These are phyloP conservation scores for Penicillium roqueforti DNA, from an alignment of 495 filamentous ascomycete species.

Conservation along the genomic window DNA sequence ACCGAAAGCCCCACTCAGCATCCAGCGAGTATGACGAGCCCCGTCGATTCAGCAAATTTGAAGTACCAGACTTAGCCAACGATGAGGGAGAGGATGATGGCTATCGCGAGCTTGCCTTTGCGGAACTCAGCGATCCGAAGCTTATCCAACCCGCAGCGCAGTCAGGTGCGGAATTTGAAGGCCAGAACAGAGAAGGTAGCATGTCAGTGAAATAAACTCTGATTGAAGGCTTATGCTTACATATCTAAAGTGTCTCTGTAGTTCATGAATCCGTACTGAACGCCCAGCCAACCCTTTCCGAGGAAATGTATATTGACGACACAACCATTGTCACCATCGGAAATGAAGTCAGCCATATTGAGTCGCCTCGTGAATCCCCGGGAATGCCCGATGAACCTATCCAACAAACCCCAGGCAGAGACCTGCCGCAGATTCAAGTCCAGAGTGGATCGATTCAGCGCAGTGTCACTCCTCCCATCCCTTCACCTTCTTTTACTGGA, in stretches of 20 bases:
- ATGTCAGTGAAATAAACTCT: slow-evolving; percentile 43
- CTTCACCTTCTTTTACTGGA: slow-evolving; percentile 25
- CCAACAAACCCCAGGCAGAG: slow-evolving; percentile 12
- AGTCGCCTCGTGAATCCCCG: slow-evolving; percentile 10
- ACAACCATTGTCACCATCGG: slow-evolving; percentile 22
- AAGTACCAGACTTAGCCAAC: slow-evolving; percentile 57
- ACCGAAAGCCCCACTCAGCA: slow-evolving; percentile 50
- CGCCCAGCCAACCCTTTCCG: slow-evolving; percentile 1
- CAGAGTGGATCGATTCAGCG: slow-evolving; percentile 11
- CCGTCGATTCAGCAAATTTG: slow-evolving; percentile 60
- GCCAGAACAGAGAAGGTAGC: slow-evolving; percentile 29
- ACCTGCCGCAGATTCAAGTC: slow-evolving; percentile 4
- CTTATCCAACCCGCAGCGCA: slow-evolving; percentile 44
- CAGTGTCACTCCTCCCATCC: slow-evolving; percentile 16
- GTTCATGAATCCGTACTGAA: slow-evolving; percentile 26
- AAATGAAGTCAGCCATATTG: slow-evolving; percentile 13
- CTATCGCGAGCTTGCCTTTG: slow-evolving; percentile 47
- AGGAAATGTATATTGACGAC: slow-evolving; percentile 27
- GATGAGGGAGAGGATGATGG: slow-evolving; percentile 54
- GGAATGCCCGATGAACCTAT: slow-evolving; percentile 11
- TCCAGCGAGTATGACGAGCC: slow-evolving; percentile 51
- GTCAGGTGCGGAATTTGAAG: slow-evolving; percentile 13
- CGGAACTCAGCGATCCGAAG: slow-evolving; percentile 59
- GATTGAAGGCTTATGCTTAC: slow-evolving; percentile 32
- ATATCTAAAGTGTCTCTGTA: slow-evolving; percentile 34